Percentiles rank a stretch among this genome's conserved stretches.
Conservation (phyloP, 345 rosid genomes). For the Rhodamnia rubescens region DNA sequence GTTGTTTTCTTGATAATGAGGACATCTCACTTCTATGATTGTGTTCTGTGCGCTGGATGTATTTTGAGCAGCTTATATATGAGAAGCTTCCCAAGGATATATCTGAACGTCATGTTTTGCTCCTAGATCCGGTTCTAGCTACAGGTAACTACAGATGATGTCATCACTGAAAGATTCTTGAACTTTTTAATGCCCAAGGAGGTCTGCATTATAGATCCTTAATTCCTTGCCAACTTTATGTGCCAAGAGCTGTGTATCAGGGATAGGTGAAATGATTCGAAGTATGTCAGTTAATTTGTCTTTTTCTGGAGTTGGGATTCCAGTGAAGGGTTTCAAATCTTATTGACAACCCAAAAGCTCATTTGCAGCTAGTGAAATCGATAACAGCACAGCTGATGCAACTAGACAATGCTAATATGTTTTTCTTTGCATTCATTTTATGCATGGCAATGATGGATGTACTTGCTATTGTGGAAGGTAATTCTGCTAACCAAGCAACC, state of each 20-base stretch:
- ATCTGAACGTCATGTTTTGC: slow-evolving; percentile 90
- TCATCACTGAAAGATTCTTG: background rate
- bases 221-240: background rate
- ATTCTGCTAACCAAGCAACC: slow-evolving; percentile 92
- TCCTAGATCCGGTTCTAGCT: slow-evolving; percentile 91
- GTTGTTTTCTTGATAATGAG: background rate
- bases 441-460: background rate
- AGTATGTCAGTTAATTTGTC: background rate
- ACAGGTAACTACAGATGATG: slow-evolving; percentile 42
- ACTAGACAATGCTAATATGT: background rate
- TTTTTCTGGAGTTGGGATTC: background rate
- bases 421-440: background rate
- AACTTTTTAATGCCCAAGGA: background rate
- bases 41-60: background rate
- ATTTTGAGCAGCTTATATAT: slow-evolving; percentile 64
- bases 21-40: background rate
- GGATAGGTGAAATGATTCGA: background rate
- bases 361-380: background rate
- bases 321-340: background rate
- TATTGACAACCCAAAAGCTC: background rate
- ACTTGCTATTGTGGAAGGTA: slow-evolving; percentile 36
- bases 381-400: background rate
- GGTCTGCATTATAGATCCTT: background rate
- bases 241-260: background rate
- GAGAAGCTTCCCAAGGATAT: slow-evolving; percentile 98